A percentile compares a stretch with the other conserved stretches of the same genome.
Evolutionary conservation across 73 alveolate species (phyloP).

Genomic region (Paraurostyla sp.): DNA sequence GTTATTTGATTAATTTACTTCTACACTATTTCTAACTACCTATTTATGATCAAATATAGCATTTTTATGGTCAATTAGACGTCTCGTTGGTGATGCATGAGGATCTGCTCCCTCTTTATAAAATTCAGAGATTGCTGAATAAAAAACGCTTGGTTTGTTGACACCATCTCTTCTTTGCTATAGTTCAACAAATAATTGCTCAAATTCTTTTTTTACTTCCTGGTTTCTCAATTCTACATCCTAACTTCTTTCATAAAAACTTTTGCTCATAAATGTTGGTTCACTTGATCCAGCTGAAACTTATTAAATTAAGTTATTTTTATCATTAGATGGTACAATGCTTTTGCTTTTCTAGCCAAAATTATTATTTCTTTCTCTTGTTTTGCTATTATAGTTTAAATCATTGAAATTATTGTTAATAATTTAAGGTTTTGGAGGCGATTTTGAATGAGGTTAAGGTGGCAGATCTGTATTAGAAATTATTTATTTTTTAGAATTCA

Average conservation of each 20-base stretch:
- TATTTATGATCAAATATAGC: slow-evolving; percentile 36
- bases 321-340: no score
- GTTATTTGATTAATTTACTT: not conserved
- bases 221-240: not conserved
- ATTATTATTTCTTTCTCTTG: no score
- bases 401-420: no score
- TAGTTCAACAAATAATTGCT: not conserved
- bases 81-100: slow-evolving; percentile 48
- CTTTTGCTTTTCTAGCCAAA: no score
- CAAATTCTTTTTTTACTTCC: not conserved
- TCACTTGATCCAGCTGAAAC: not conserved
- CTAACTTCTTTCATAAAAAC: not conserved
- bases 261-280: not conserved
- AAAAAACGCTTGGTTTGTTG: not conserved
- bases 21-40: not conserved
- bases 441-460: no score
- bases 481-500: no score
- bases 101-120: not conserved
- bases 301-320: not conserved
- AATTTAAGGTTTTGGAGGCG: no score
- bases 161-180: not conserved
- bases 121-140: not conserved
- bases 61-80: slow-evolving; percentile 55
- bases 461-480: no score
- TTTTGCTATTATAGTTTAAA: no score